Conservation (phyloP, 108 stramenopile genomes). For the Seminavis robusta region DNA sequence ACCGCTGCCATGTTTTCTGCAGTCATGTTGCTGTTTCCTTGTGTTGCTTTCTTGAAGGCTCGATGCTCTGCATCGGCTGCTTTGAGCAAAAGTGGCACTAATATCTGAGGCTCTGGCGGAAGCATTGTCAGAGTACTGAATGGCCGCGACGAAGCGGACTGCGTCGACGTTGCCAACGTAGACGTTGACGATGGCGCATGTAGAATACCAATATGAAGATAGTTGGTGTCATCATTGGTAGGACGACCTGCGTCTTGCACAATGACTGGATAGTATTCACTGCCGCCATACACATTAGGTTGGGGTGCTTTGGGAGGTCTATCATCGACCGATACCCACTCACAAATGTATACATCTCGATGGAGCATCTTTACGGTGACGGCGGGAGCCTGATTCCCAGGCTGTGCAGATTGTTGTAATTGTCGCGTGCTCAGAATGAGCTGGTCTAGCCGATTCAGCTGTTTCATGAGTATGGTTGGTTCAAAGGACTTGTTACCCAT, state of each 20-base stretch:
- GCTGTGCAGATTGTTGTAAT: no score
- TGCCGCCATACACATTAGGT: no score
- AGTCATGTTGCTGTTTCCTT: background rate
- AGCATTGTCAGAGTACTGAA: slow-evolving; percentile 68
- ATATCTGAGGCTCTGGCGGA: slow-evolving; percentile 80
- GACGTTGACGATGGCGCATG: slow-evolving; percentile 51
- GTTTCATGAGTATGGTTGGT: slow-evolving; percentile 60
- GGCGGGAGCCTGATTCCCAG: slow-evolving; percentile 34
- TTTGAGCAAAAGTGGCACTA: slow-evolving; percentile 63
- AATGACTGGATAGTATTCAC: slow-evolving; percentile 65
- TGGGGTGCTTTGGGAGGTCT: slow-evolving; percentile 25
- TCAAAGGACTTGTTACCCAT: slow-evolving; percentile 69
- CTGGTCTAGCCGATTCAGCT: slow-evolving; percentile 66
- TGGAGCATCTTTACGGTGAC: slow-evolving; percentile 43
- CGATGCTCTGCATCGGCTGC: slow-evolving; percentile 68
- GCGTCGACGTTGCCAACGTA: slow-evolving; percentile 10
- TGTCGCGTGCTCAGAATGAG: no score
- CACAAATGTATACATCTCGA: slow-evolving; percentile 75
- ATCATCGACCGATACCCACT: slow-evolving; percentile 61
- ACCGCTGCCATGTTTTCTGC: slow-evolving; percentile 25
- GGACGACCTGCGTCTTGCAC: slow-evolving; percentile 59
- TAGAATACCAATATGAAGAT: slow-evolving; percentile 71
- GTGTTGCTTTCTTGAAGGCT: slow-evolving; percentile 41
- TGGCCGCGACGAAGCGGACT: slow-evolving; percentile 4
- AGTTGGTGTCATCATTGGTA: slow-evolving; percentile 42